These are phyloP conservation scores for Didymella lethalis DNA, from an alignment of 2,329 filamentous ascomycete genomes.

Conservation along the genomic window DNA sequence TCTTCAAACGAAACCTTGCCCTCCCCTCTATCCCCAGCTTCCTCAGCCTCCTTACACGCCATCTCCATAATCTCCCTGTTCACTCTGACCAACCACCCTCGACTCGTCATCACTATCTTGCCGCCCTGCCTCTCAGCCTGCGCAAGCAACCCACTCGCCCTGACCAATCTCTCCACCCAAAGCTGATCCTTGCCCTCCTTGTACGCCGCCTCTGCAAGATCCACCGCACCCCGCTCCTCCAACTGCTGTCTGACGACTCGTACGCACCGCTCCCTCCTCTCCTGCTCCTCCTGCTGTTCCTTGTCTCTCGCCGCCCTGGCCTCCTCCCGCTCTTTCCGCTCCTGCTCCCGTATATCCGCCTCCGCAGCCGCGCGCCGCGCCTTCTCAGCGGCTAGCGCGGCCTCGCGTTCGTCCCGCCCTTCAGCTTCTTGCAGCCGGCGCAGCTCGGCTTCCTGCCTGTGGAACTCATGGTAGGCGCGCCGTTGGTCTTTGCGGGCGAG, in stretches of 20 bases:
- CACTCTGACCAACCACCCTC: slow-evolving; percentile 55
- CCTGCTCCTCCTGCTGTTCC: slow-evolving; percentile 49
- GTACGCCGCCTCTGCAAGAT: slow-evolving; percentile 53
- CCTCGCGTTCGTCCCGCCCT: slow-evolving; percentile 56
- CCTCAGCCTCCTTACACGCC: slow-evolving; percentile 50
- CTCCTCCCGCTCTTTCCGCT: slow-evolving; percentile 51
- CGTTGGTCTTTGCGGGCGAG: slow-evolving; percentile 56
- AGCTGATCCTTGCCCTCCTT: slow-evolving; percentile 52
- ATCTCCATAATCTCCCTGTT: slow-evolving; percentile 50
- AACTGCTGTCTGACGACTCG: slow-evolving; percentile 38
- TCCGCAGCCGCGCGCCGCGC: slow-evolving; percentile 54
- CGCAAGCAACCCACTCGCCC: slow-evolving; percentile 51
- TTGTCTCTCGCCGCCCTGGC: slow-evolving; percentile 49
- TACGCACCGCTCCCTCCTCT: slow-evolving; percentile 42
- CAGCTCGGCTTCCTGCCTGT: slow-evolving; percentile 57
- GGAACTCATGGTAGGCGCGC: slow-evolving; percentile 59
- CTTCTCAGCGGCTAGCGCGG: slow-evolving; percentile 51
- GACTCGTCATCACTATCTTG: slow-evolving; percentile 54
- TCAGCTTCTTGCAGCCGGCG: slow-evolving; percentile 54
- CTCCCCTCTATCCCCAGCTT: slow-evolving; percentile 33
- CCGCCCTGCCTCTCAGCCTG: slow-evolving; percentile 33
- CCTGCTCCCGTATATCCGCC: slow-evolving; percentile 52
- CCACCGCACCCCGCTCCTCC: slow-evolving; percentile 33
- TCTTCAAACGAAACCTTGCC: slow-evolving; percentile 48
- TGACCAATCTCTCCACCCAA: slow-evolving; percentile 56